Conservation (phyloP, 495 filamentous ascomycete genomes). For the Aspergillus panamensis region DNA sequence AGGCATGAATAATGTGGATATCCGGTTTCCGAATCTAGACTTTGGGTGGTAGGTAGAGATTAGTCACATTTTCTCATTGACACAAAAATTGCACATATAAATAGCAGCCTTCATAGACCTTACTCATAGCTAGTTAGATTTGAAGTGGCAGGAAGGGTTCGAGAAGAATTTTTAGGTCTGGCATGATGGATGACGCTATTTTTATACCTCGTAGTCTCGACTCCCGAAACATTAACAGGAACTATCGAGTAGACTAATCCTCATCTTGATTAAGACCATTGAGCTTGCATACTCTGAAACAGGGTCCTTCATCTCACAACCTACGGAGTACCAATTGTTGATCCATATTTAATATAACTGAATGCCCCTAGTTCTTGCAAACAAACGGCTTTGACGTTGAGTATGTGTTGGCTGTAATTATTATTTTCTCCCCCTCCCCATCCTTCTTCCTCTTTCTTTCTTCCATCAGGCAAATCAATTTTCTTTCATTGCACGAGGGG, state of each 20-base stretch:
- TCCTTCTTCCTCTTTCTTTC: neutral
- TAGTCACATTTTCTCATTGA: too few relatives aligned
- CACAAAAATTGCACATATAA: too few relatives aligned
- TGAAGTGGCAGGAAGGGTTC: neutral
- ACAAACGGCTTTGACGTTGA: neutral
- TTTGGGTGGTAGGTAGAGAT: too few relatives aligned
- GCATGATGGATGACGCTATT: neutral
- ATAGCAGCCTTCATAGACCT: too few relatives aligned
- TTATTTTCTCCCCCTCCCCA: constrained; percentile 2
- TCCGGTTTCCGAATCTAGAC: neutral
- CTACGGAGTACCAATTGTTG: neutral
- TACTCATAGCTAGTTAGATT: neutral
- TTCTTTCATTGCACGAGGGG: constrained; percentile 3
- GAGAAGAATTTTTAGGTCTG: too few relatives aligned
- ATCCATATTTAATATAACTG: neutral
- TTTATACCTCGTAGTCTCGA: neutral
- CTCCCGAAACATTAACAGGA: neutral
- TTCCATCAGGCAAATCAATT: constrained; percentile 7
- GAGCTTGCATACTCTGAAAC: constrained; percentile 18
- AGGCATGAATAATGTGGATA: neutral
- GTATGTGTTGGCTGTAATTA: constrained; percentile 4
- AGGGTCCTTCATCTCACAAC: constrained; percentile 15
- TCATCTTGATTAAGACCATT: constrained; percentile 2
- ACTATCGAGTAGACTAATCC: constrained; percentile 2
- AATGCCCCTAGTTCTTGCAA: constrained; percentile 1